Evolutionary conservation across 148 eudicot genomes (phyloP), one percentile per base, ranked within the genome.

Genomic region (Rhododendron griersonianum): DNA sequence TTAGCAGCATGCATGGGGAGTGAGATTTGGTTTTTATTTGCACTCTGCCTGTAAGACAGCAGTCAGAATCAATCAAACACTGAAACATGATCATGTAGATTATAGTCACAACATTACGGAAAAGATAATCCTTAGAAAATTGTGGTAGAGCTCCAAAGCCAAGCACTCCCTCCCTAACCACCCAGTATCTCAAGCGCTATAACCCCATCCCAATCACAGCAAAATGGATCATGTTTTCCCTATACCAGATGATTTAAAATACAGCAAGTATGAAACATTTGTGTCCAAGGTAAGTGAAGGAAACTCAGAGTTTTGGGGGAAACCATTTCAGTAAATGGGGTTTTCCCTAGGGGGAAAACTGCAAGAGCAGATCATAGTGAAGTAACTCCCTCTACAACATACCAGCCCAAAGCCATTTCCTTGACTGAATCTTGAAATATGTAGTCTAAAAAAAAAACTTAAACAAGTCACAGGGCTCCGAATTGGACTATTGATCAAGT

Each of bases 11-110:
- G 87, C 89, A 85, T 90, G 7, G 92, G 84, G 71, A 82, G 82
- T 45, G 93, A 80, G 51, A 71, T 86, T 90, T 91, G 93, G 77
- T 92, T 93, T 91, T 88, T 95, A 87, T 51, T 91, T 69, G 90
- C 55, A 84, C 87, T 91, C 90, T 90, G 94, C 88, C 98, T 95
- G 94, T 85, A 87, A 87, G 51, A 79, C 73, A 51, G 80, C 85
- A 73, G 63, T 83, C 75, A 25, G 37, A 37, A 86, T 7, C 45
- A 71, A 69, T 73, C 61, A 51, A 69, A 53, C 86, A 75, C 28
- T n/a, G 45, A 61, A 81, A 67, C 61, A 51, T 11, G 53, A 82
- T 21, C 61, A 47, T 48, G 16, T 47, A 77, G 83, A 21, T 63
- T 59, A 50, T 30, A 53, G 78, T 65, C 59, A 18, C 83, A 48